These are phyloP conservation scores for Volvox carteri DNA, from an alignment of 163 green algal species.

Conservation along the genomic window DNA sequence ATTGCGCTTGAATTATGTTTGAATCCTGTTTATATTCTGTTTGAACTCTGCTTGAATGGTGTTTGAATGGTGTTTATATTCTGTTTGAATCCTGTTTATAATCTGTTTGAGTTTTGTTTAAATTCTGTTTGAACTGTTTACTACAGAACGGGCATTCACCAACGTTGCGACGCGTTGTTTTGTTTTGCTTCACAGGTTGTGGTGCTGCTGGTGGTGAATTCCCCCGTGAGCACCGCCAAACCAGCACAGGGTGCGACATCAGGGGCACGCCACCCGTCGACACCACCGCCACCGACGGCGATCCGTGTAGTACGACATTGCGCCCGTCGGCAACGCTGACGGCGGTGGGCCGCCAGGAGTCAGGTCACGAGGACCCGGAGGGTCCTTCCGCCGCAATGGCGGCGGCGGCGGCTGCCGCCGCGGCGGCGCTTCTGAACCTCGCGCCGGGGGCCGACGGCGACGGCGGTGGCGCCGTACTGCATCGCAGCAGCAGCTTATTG, in stretches of 20 bases:
- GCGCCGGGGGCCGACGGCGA: background rate
- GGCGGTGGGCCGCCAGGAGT: too few relatives aligned
- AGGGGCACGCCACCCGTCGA: background rate
- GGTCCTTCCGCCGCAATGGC: constrained; percentile 37
- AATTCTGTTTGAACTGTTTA: too few relatives aligned
- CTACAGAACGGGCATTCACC: too few relatives aligned
- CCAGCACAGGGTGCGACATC: background rate
- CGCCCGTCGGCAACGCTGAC: background rate
- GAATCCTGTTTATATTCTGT: too few relatives aligned
- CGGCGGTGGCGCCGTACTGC: background rate
- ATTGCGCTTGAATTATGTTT: too few relatives aligned
- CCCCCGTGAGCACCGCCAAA: background rate
- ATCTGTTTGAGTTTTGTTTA: too few relatives aligned
- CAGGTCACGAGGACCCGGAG: constrained; percentile 16
- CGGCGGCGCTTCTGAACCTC: constrained; percentile 28
- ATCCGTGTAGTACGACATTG: background rate
- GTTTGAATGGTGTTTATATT: too few relatives aligned
- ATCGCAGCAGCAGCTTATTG: background rate
- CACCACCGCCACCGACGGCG: background rate
- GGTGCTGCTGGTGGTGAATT: background rate
- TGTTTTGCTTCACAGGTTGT: background rate
- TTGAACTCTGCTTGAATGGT: too few relatives aligned
- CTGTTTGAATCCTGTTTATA: too few relatives aligned
- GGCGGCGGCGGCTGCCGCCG: constrained; percentile 27
- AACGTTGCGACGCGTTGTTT: too few relatives aligned